A percentile compares a stretch with the other conserved stretches of the same genome.
These are phyloP conservation scores for Mortierella sp. DNA, from an alignment of 371 early-diverging fungal genomes.

Conservation along the genomic window DNA sequence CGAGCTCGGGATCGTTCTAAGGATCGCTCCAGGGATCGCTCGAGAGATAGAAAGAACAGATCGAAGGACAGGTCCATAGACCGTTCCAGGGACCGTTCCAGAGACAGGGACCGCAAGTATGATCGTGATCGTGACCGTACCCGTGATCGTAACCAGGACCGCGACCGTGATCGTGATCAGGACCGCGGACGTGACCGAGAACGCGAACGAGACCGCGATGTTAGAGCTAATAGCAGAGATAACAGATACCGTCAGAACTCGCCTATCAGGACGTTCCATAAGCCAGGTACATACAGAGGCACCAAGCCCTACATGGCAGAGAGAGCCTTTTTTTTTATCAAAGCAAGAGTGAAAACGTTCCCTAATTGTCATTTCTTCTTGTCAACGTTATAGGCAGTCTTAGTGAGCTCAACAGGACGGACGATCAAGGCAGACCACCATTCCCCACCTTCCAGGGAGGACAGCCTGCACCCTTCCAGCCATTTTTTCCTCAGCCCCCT, in stretches of 20 bases:
- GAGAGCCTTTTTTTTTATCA: not conserved
- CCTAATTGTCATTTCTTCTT: not conserved
- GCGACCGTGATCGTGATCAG: constrained; percentile 10
- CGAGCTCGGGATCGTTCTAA: constrained; percentile 1
- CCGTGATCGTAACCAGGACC: not conserved
- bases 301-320: not conserved
- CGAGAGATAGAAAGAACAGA: constrained; percentile 4
- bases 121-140: not conserved
- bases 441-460: constrained; percentile 3
- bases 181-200: constrained; percentile 16
- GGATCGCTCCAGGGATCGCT: constrained; percentile 1
- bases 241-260: not conserved
- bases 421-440: constrained; percentile 7
- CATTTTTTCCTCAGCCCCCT: constrained; percentile 14
- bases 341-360: not conserved
- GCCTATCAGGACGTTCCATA: constrained; percentile 1
- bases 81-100: constrained; percentile 4
- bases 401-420: not conserved
- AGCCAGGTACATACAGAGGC: not conserved
- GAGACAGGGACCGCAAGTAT: constrained; percentile 5
- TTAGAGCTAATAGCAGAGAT: not conserved
- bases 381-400: not conserved
- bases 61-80: not conserved
- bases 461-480: constrained; percentile 11
- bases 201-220: not conserved